Percentiles rank a stretch among this genome's conserved stretches.
Conservation (phyloP, 2,329 filamentous ascomycete species). For the Raffaelea ambrosiae region DNA sequence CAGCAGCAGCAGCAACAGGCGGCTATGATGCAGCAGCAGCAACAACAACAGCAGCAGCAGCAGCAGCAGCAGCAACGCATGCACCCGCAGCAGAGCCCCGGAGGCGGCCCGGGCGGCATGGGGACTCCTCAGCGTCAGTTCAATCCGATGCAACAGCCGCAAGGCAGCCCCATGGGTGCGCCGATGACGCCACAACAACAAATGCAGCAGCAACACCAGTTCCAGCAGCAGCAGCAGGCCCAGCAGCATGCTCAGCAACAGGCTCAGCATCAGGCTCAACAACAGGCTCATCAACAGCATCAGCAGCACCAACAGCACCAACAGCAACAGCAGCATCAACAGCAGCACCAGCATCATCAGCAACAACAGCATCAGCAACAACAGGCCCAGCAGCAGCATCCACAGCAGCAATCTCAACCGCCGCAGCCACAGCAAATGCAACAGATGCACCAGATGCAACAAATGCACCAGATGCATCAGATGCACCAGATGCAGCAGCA, state of each 20-base stretch:
- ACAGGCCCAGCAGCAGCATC: constrained; percentile 22
- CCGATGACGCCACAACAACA: constrained; percentile 27
- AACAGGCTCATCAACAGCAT: constrained; percentile 18
- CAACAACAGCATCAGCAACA: constrained; percentile 18
- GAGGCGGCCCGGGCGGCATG: constrained; percentile 16
- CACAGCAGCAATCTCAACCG: constrained; percentile 20
- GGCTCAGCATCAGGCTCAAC: constrained; percentile 16
- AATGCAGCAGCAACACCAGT: constrained; percentile 17
- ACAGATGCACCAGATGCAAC: constrained; percentile 11
- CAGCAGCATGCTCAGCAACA: constrained; percentile 14
- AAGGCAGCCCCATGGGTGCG: constrained; percentile 23
- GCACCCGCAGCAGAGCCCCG: constrained; percentile 26
- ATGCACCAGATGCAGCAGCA: too few species aligned
- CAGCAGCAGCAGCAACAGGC: constrained; percentile 34
- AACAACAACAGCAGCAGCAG: constrained; percentile 13
- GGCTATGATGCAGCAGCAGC: constrained; percentile 20
- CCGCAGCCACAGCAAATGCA: constrained; percentile 13
- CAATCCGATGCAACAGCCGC: constrained; percentile 24
- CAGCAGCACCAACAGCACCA: constrained; percentile 27
- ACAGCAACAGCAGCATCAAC: constrained; percentile 13
- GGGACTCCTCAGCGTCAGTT: constrained; percentile 29
- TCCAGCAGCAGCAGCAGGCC: constrained; percentile 29
- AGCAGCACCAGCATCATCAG: constrained; percentile 7
- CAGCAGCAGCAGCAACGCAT: constrained; percentile 36
- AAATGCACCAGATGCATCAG: too few species aligned